phyloP scores from a whole-genome alignment of 176 grass and related monocot species.

The Puya raimondii region DNA sequence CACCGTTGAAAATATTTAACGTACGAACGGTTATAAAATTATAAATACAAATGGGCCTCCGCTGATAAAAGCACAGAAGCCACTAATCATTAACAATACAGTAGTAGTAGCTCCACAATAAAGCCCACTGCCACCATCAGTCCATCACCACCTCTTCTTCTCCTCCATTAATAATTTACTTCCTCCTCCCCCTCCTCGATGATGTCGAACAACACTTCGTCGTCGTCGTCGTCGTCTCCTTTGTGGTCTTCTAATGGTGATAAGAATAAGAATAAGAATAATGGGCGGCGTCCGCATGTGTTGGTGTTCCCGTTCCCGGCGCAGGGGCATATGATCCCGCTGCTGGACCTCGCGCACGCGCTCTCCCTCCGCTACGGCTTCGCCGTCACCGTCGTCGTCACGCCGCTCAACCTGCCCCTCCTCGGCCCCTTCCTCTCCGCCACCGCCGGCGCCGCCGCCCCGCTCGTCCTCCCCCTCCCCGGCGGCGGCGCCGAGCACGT shows the following conservation, averaged over 20 bases:
- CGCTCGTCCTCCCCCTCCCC: conserved; percentile 6
- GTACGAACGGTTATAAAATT: no score
- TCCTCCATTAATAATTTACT: no score
- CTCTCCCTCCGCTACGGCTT: conserved; percentile 19
- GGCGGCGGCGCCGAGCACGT: conserved; percentile 4
- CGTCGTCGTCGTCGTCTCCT: background rate
- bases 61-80: no score
- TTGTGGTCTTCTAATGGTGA: background rate
- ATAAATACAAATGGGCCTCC: no score
- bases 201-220: no score
- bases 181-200: no score
- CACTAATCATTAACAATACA: no score
- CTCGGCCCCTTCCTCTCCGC: conserved; percentile 25
- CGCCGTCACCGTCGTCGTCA: conserved; percentile 19
- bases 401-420: conserved; percentile 25
- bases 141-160: no score
- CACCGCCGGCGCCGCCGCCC: conserved; percentile 2
- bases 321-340: conserved; percentile 30
- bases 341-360: conserved; percentile 27
- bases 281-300: conserved; percentile 4
- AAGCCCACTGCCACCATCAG: no score
- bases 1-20: no score
- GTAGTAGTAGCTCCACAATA: no score
- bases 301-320: conserved; percentile 30
- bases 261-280: no score